phyloP scores from a whole-genome alignment of 768 basidiomycete species.

The Dacryopinax primogenitus region DNA sequence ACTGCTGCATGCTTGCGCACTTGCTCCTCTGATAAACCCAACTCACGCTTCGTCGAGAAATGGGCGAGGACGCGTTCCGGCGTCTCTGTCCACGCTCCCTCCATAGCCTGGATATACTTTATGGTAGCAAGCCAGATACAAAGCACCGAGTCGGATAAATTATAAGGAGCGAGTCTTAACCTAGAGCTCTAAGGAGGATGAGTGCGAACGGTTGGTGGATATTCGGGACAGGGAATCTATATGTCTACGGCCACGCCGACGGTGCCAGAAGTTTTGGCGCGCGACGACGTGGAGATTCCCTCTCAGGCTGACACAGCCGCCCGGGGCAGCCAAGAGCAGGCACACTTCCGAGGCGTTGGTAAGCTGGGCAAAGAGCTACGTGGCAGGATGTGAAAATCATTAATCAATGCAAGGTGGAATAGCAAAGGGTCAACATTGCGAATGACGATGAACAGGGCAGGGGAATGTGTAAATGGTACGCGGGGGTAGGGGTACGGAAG shows the following conservation, averaged over 20 bases:
- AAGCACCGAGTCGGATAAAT: neutral
- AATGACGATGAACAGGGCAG: neutral
- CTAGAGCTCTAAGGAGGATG: neutral
- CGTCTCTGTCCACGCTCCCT: slow-evolving; percentile 66
- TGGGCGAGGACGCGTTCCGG: slow-evolving; percentile 57
- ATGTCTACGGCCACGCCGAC: neutral
- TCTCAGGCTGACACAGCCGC: neutral
- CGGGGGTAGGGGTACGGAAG: neutral
- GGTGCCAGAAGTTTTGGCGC: slow-evolving; percentile 1
- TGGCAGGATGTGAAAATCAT: neutral
- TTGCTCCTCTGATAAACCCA: slow-evolving; percentile 54
- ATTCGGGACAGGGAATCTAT: slow-evolving; percentile 4
- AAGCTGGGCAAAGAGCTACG: neutral
- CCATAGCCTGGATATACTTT: slow-evolving; percentile 31
- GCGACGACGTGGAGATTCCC: slow-evolving; percentile 3
- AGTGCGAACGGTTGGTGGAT: neutral
- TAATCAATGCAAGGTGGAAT: neutral
- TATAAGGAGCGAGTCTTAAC: neutral
- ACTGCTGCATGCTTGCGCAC: slow-evolving; percentile 59
- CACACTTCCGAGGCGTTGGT: neutral
- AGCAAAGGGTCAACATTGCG: neutral
- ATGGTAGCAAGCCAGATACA: neutral
- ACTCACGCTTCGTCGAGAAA: slow-evolving; percentile 49
- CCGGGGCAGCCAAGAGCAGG: neutral
- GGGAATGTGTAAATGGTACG: neutral